A percentile compares a stretch with the other conserved stretches of the same genome.
Evolutionary conservation across 2,329 filamentous ascomycete species (phyloP).

Genomic region (Xylaria digitata): DNA sequence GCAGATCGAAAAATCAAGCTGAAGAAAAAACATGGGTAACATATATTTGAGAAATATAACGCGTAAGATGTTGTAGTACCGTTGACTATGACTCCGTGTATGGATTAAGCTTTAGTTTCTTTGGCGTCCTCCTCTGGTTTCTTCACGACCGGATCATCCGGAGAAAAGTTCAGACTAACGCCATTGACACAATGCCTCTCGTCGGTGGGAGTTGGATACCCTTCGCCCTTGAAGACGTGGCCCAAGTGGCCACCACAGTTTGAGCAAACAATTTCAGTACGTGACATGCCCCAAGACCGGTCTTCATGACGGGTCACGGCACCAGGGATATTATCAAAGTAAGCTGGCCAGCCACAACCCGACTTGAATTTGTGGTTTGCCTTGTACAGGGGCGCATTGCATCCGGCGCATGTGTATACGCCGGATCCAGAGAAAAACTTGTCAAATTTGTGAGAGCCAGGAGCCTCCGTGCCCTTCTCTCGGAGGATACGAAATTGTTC

Average conservation of each 20-base stretch:
- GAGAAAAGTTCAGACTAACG: constrained; percentile 84
- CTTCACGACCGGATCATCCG: constrained; percentile 67
- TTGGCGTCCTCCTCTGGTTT: constrained; percentile 54
- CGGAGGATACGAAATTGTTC: constrained; percentile 96
- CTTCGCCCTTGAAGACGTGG: constrained; percentile 92
- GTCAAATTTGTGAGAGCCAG: constrained; percentile 85
- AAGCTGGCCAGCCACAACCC: constrained; percentile 97
- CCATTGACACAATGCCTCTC: constrained; percentile 98
- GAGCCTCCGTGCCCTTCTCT: constrained; percentile 88
- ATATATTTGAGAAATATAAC: not conserved
- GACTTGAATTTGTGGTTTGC: constrained; percentile 95
- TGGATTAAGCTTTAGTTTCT: constrained; percentile 53
- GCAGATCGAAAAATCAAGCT: not conserved
- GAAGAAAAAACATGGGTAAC: not conserved
- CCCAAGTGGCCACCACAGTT: constrained; percentile 94
- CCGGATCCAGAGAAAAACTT: constrained; percentile 82
- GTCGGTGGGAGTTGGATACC: constrained; percentile 85
- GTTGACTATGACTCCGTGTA: not conserved
- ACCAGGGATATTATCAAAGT: constrained; percentile 94
- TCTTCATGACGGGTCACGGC: constrained; percentile 88
- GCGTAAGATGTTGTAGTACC: not conserved
- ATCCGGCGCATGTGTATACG: constrained; percentile 88
- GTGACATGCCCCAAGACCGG: constrained; percentile 78
- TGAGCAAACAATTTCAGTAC: constrained; percentile 93
- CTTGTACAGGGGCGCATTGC: constrained; percentile 88